phyloP scores from a whole-genome alignment of 2,329 filamentous ascomycete species.

The Beauveria rudraprayagi region DNA sequence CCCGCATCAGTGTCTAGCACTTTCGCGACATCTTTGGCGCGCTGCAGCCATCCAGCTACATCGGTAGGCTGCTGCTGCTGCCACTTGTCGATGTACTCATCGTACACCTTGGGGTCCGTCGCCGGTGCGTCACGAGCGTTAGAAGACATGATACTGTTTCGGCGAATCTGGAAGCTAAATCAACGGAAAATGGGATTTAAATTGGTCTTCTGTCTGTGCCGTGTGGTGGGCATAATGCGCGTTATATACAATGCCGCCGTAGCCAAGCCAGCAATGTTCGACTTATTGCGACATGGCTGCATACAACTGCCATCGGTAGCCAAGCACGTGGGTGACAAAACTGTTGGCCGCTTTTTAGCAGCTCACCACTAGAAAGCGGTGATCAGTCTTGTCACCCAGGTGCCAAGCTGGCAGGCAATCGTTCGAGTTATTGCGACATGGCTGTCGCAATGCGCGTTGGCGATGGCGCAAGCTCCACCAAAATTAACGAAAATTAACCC shows the following conservation, averaged over 20 bases:
- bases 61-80: conserved; percentile 21
- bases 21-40: conserved; percentile 29
- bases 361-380: too few species aligned
- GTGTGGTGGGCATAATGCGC: background rate
- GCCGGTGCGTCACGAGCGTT: conserved; percentile 14
- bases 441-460: conserved; percentile 3
- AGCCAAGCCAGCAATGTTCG: background rate
- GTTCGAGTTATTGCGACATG: background rate
- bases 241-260: background rate
- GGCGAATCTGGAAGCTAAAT: too few species aligned
- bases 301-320: too few species aligned
- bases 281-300: too few species aligned
- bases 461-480: background rate
- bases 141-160: conserved; percentile 5
- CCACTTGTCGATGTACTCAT: conserved; percentile 29
- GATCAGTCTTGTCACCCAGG: too few species aligned
- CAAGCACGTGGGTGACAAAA: too few species aligned
- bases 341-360: too few species aligned
- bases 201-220: background rate
- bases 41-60: conserved; percentile 29
- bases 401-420: background rate
- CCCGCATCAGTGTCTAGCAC: conserved; percentile 28
- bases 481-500: too few species aligned
- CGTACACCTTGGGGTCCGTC: conserved; percentile 30
- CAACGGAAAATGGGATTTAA: background rate